phyloP scores from a whole-genome alignment of 345 rosid species.

The Citrus reticulata region DNA sequence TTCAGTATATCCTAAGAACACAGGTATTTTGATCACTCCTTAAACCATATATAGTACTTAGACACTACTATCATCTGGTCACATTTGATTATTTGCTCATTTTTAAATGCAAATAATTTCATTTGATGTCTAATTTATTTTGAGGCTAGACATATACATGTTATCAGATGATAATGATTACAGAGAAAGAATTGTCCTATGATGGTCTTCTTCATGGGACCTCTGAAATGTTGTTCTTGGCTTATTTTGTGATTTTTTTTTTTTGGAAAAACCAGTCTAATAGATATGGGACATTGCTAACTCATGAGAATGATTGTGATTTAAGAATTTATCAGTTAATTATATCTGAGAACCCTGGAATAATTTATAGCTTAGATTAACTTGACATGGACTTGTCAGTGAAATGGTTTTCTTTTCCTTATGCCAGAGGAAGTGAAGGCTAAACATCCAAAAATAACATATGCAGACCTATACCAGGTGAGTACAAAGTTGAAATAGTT shows the following conservation, averaged over 20 bases:
- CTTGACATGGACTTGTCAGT: background rate
- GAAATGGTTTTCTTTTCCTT: background rate
- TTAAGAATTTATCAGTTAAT: background rate
- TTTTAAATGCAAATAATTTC: background rate
- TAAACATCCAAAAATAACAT: constrained; percentile 72
- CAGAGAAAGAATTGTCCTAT: background rate
- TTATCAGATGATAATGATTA: background rate
- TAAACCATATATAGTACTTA: background rate
- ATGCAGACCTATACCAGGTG: constrained; percentile 77
- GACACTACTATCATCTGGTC: background rate
- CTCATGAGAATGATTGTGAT: background rate
- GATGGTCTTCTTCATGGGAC: background rate
- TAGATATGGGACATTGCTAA: background rate
- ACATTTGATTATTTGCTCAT: background rate
- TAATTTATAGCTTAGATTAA: background rate
- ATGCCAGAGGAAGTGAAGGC: constrained; percentile 73
- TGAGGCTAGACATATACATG: background rate
- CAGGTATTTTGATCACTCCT: too few species aligned
- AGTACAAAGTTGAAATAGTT: constrained; percentile 5
- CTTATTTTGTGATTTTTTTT: background rate
- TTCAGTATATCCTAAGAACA: too few species aligned
- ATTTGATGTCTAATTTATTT: background rate
- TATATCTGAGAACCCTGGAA: background rate
- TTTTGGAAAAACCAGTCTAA: background rate
- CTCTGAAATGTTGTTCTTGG: background rate